Base-by-base conservation (phyloP, 176 grass and related monocot species). In the Eleusine indica region DNA sequence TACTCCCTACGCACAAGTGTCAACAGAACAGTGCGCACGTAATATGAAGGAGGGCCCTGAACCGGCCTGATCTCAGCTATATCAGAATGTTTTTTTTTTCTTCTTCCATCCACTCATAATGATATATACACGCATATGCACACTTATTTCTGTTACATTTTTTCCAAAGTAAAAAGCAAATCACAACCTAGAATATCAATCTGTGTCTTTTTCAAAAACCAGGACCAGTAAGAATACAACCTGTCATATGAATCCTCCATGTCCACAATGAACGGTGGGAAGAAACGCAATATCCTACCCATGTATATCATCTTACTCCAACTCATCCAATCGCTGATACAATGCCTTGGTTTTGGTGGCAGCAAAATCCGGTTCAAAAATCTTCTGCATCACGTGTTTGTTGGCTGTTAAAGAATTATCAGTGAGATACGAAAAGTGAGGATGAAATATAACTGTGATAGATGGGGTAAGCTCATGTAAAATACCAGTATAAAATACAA, bases 351-450 rank as follows among this genome's bases (percentile, higher is more conserved):
- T 73, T 18, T 81, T 40, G 37, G 5, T 25, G 53, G 71, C 76
- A 71, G 78, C 35, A 29, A 43, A 88, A 62, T 81, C 29, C 52
- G 2, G 39, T 29, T 9, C 43, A 22, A 3, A 72, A 79, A 19
- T 41, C 17, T 61, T 38, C 22, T 53, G 3, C 42, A 32, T 81
- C 35, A 79, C 3, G 15, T 40, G 57, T 67, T 32, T 38, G 56
- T 73, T 16, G 60, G 58, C 61, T 84, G 61, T 74, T 68, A 35
- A 7, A 78, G 19, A 86, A 68, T 37, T 67, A 25, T 66, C 83
- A 56, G 38, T 71, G 4, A 85, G 77, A 75, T 32, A 77, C 46
- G 16, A 43, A 43, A 77, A 77, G 37, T 30, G n/a, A 73, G 38
- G 63, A 78, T 21, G 44, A 63, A 48, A 57, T 57, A 19, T 38